Evolutionary conservation across 345 rosid species (phyloP).

Genomic region (Clarkia xantiana): DNA sequence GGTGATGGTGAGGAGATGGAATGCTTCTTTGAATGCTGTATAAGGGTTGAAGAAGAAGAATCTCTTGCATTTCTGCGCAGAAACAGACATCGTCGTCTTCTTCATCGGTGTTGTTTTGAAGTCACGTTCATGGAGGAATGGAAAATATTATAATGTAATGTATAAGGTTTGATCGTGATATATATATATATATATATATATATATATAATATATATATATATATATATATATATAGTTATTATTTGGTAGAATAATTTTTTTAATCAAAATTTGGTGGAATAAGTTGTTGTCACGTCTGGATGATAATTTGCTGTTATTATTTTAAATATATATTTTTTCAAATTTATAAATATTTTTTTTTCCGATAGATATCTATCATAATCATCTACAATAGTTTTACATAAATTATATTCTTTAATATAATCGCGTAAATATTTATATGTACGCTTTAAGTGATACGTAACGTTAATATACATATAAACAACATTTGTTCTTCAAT

Average conservation of each 20-base stretch:
- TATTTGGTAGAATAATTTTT: neutral
- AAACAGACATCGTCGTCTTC: neutral
- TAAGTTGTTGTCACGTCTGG: slow-evolving; percentile 11
- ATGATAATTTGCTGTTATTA: neutral
- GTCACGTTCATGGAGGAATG: neutral
- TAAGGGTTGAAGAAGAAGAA: neutral
- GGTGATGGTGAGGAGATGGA: slow-evolving; percentile 12
- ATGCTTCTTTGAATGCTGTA: slow-evolving; percentile 6
- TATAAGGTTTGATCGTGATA: no score
- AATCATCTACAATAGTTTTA: no score
- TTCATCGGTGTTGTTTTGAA: neutral
- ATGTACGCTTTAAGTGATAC: no score
- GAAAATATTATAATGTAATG: neutral
- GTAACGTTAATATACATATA: no score
- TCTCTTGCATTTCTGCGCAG: neutral
- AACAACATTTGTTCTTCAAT: no score
- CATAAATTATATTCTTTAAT: no score
- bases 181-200: no score
- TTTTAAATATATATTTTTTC: no score
- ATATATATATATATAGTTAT: neutral
- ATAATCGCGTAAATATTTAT: no score
- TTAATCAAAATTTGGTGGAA: neutral
- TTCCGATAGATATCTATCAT: no score
- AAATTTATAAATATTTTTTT: no score
- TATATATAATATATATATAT: no score